A percentile compares a stretch with the other conserved stretches of the same genome.
phyloP scores from a whole-genome alignment of 257 asterid species.

The Ilex aquifolium region DNA sequence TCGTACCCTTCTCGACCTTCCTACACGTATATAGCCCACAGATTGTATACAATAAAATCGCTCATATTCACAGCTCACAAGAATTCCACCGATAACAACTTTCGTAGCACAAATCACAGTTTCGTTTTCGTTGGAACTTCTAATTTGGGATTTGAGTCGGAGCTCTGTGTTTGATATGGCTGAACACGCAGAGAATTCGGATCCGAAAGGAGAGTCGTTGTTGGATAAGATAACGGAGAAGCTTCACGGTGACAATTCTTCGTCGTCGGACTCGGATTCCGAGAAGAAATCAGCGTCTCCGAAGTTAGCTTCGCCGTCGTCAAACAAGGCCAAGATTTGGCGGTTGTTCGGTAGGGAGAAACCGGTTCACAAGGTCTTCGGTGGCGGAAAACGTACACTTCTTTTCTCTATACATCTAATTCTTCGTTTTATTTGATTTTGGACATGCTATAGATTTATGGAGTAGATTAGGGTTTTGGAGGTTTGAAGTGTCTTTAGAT shows the following conservation, averaged over 20 bases:
- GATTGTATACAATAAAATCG: too few species aligned
- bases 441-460: too few species aligned
- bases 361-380: slow-evolving; percentile 75
- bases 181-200: slow-evolving; percentile 67
- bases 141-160: too few species aligned
- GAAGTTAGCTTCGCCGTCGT: slow-evolving; percentile 25
- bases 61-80: too few species aligned
- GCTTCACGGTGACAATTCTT: slow-evolving; percentile 37
- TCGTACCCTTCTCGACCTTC: too few species aligned
- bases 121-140: too few species aligned
- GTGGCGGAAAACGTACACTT: slow-evolving; percentile 83
- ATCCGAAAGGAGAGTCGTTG: slow-evolving; percentile 56
- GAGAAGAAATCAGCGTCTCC: slow-evolving; percentile 24
- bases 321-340: slow-evolving; percentile 42
- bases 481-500: too few species aligned
- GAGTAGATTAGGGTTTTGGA: too few species aligned
- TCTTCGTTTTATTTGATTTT: too few species aligned
- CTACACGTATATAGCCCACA: too few species aligned
- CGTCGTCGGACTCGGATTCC: slow-evolving; percentile 57
- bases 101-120: too few species aligned
- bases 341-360: slow-evolving; percentile 62
- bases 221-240: slow-evolving; percentile 55
- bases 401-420: not conserved
- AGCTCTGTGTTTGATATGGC: slow-evolving; percentile 37
- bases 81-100: too few species aligned